Conservation (phyloP, 2,329 filamentous ascomycete genomes). For the Fusarium sp. region DNA sequence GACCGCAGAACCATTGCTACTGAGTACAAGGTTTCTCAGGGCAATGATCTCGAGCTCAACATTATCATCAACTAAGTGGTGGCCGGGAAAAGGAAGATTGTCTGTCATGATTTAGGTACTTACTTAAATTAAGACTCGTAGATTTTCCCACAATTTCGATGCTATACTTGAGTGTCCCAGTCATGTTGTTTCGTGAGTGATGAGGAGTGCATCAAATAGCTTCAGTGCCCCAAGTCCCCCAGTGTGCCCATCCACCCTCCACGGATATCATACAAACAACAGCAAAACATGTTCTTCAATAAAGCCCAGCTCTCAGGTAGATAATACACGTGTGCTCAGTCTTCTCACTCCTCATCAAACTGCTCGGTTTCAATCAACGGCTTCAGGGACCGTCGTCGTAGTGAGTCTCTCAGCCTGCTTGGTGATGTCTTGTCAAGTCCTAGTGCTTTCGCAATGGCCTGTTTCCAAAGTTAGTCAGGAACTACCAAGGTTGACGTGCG, state of each 20-base stretch:
- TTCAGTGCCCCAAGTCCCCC: neutral
- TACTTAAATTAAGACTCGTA: neutral
- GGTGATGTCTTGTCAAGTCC: neutral
- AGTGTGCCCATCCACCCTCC: neutral
- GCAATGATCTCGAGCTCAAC: constrained; percentile 35
- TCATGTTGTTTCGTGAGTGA: neutral
- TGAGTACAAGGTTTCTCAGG: constrained; percentile 25
- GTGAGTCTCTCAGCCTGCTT: neutral
- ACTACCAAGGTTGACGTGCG: neutral
- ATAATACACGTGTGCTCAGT: neutral
- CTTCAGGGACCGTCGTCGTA: neutral
- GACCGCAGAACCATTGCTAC: constrained; percentile 27
- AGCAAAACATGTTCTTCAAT: neutral
- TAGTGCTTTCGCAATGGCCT: neutral
- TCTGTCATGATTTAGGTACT: neutral
- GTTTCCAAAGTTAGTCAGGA: neutral
- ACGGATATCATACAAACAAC: neutral
- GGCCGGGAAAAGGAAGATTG: neutral
- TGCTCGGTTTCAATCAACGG: neutral
- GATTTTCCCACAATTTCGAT: too few species aligned
- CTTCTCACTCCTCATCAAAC: neutral
- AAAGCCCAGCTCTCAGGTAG: neutral
- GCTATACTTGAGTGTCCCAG: neutral
- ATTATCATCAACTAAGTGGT: constrained; percentile 21
- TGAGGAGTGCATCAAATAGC: neutral